phyloP scores from a whole-genome alignment of 805 yeast genomes.

The Kazachstania kunashirensis region DNA sequence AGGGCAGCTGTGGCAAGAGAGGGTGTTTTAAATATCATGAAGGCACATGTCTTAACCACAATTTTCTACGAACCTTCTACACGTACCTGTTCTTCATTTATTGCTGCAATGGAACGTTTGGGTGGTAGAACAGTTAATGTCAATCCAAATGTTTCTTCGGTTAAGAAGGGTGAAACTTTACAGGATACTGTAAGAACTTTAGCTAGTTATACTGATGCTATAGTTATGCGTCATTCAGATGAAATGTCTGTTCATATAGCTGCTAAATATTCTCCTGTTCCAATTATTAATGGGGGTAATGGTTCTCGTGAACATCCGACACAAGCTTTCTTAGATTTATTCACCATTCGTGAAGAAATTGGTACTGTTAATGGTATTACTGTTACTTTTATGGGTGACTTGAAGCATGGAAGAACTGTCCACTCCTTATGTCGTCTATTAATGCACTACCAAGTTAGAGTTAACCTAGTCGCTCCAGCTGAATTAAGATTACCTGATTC shows the following conservation, averaged over 20 bases:
- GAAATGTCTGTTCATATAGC: conserved; percentile 89
- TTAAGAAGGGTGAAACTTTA: conserved; percentile 94
- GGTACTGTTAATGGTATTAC: conserved; percentile 98
- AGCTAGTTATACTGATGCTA: conserved; percentile 93
- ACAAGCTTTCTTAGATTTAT: conserved; percentile 93
- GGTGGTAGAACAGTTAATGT: conserved; percentile 96
- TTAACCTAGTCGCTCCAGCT: conserved; percentile 84
- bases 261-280: conserved; percentile 93
- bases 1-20: conserved; percentile 92
- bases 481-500: conserved; percentile 77
- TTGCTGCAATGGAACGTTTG: conserved; percentile 98
- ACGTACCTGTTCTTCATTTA: conserved; percentile 91
- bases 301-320: conserved; percentile 98
- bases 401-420: conserved; percentile 96
- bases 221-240: conserved; percentile 92
- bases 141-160: conserved; percentile 80
- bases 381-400: conserved; percentile 97
- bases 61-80: conserved; percentile 98
- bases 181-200: conserved; percentile 93
- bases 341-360: conserved; percentile 96
- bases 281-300: conserved; percentile 95
- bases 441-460: conserved; percentile 83
- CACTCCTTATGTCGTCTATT: conserved; percentile 89
- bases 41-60: conserved; percentile 86
- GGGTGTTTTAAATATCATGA: conserved; percentile 84